Base-by-base conservation (phyloP, 176 grass and related monocot species). In the Oryza glaberrima region DNA sequence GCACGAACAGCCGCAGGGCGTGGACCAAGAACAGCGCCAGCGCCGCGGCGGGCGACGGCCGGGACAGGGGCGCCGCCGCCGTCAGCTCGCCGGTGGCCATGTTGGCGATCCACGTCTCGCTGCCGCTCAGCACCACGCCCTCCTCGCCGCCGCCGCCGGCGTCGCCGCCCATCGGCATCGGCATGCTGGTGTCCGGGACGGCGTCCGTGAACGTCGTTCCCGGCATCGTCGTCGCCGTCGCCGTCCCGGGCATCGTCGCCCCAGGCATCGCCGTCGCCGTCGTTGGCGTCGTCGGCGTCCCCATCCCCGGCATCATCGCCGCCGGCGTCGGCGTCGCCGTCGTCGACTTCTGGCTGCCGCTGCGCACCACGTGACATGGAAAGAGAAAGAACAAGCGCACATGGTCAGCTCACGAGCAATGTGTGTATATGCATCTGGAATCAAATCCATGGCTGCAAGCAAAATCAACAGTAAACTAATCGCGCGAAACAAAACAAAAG, bases 311-410 rank as follows among this genome's bases (percentile, higher is more conserved):
- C 40, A 41, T 41, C 40, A 41, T 44, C 20, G 70, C 5, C 36
- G 36, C 36, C 36, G 36, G 36, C 36, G 36, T 36, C 36, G 36
- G 36, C 36, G 36, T 38, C 35, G 35, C 17, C 35, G 68, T 91
- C 13, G 92, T 78, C 47, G 94, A 84, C 74, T 96, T 96, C 89
- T 96, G 83, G 85, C 94, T 96, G 88, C 94, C 93, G 85, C 46
- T 83, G 38, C 49, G 1, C 49, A 5, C 36, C 82, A 49, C 25
- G 64, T 81, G 44, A 73, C 80, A 82, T 4, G 46, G 41, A 44
- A 51, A 41, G 40, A 41, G 1, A 41, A 35, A 77, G 56, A 51
- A 23, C 76, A 64, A 70, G 17, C 26, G 9, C 22, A 78, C 51
- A 30, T 86, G 46, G 75, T 79, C 38, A 82, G 81, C 14, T 60